Base-by-base conservation (phyloP, 129 eudicot genomes). In the Rutidosis leptorrhynchoides region DNA sequence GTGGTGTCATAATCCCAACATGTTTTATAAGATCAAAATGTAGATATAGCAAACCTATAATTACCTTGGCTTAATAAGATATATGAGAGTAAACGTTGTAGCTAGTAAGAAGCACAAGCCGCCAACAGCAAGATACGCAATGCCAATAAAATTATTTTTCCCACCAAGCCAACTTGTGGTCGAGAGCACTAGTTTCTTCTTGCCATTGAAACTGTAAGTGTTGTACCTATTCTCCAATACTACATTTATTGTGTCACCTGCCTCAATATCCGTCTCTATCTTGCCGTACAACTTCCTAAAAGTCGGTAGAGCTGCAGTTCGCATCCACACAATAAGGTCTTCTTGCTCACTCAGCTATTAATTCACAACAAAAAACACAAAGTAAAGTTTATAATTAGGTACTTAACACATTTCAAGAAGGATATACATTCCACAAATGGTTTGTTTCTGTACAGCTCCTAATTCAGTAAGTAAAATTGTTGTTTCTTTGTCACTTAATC, bases 141-240 rank as follows among this genome's bases (percentile, higher is more conserved):
- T 89, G 61, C 99, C 96, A 48, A 93, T 82, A 58, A 93, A 93
- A 67, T 89, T 86, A 75, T 93, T 93, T 71, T 93, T 93, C 43
- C 99, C 99, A 7, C 99, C 99, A 59, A 93, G 89, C 96, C 96
- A 93, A 74, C 95, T 89, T 30, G 99, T 84, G 17, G 99, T 93
- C 27, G 96, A 89, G 29, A 89, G 96, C 77, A 93, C 99, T 25
- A 93, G 87, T 72, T 86, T 93, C 87, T 93, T 93, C 81, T 93
- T 93, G 25, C 99, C 99, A 64, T 70, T 79, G 73, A 93, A 93
- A 67, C 95, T 89, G 72, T 93, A 93, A 58, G 99, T 93, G 76
- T 93, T 93, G 75, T 93, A 93, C 16, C 62, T 56, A 80, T 93
- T 93, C 77, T 72, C 42, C 76, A 93, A 35, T 63, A 75, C 70